These are phyloP conservation scores for Daldinia sp. DNA, from an alignment of 2,329 filamentous ascomycete species.

Conservation along the genomic window DNA sequence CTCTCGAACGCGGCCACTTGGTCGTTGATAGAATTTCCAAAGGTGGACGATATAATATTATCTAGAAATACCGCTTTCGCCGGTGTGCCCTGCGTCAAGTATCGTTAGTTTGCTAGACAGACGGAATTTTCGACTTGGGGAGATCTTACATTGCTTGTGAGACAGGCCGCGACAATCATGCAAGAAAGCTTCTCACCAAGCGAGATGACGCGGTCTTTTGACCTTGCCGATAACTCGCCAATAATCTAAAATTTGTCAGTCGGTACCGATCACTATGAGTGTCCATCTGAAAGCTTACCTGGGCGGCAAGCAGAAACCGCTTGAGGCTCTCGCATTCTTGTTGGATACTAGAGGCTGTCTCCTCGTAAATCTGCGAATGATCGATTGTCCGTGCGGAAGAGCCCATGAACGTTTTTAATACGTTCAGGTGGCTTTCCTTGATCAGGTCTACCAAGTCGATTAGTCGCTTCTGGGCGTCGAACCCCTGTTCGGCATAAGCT, in stretches of 20 bases:
- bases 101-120: slow-evolving; percentile 8
- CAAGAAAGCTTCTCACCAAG: slow-evolving; percentile 48
- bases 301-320: slow-evolving; percentile 61
- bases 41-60: slow-evolving; percentile 41
- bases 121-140: not conserved
- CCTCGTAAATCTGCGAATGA: slow-evolving; percentile 47
- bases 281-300: slow-evolving; percentile 45
- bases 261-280: slow-evolving; percentile 7
- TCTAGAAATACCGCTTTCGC: slow-evolving; percentile 42
- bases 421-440: slow-evolving; percentile 58
- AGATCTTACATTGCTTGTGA: slow-evolving; percentile 42
- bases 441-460: slow-evolving; percentile 60
- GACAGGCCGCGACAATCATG: slow-evolving; percentile 44
- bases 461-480: slow-evolving; percentile 47
- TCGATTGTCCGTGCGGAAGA: slow-evolving; percentile 11
- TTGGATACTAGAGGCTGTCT: slow-evolving; percentile 53
- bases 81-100: slow-evolving; percentile 34
- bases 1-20: slow-evolving; percentile 39
- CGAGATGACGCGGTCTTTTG: slow-evolving; percentile 61
- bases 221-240: slow-evolving; percentile 59
- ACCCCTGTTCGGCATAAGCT: slow-evolving; percentile 35
- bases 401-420: slow-evolving; percentile 40
- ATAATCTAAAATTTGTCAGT: slow-evolving; percentile 46
- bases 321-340: slow-evolving; percentile 58
- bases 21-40: slow-evolving; percentile 40